Evolutionary conservation across 352 stramenopile genomes (phyloP), one percentile per base, ranked within the genome.

Genomic region (Phytophthora crassamura): DNA sequence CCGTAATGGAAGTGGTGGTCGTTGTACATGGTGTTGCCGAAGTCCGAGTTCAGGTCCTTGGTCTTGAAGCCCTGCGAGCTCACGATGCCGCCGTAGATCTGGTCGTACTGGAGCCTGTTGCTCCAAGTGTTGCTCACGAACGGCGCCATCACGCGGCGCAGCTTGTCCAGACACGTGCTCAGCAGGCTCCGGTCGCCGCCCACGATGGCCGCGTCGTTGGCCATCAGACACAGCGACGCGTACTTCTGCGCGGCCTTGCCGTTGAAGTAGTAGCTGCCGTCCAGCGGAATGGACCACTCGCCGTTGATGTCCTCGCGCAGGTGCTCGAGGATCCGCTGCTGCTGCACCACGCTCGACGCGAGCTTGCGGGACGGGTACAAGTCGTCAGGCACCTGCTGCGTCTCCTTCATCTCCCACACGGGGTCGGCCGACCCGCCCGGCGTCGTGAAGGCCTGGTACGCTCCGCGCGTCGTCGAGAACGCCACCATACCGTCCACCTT

Each of bases 1-100:
- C 83, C 83, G 64, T 86, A 91, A 69, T 91, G 83, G 49, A 83
- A 91, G 65, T 91, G 83, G 64, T 91, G 83, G 43, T 91, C 83
- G 57, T 91, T 91, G 71, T 90, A 91, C 46, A 80, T 78, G 45
- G 74, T 77, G 70, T 91, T 91, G 43, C 83, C 83, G 67, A 91
- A 91, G 59, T 91, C 83, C 1, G 78, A 65, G 49, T 86, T 84
- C 25, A 82, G 30, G 48, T 91, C 83, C 28, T 74, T 77, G 20
- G 74, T 81, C 46, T 59, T 78, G 49, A 87, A 82, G 4, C 79
- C 79, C 48, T 84, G 39, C 10, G 70, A 82, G 39, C 76, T 88
- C 32, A 90, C 60, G 45, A 90, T 81, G 22, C 81, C 81, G 10
- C 77, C 57, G 67, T 88, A 88, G 8, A 83, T 71, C 4, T 41